Evolutionary conservation across 106 monocot genomes (phyloP).

Genomic region (Narthecium ossifragum): DNA sequence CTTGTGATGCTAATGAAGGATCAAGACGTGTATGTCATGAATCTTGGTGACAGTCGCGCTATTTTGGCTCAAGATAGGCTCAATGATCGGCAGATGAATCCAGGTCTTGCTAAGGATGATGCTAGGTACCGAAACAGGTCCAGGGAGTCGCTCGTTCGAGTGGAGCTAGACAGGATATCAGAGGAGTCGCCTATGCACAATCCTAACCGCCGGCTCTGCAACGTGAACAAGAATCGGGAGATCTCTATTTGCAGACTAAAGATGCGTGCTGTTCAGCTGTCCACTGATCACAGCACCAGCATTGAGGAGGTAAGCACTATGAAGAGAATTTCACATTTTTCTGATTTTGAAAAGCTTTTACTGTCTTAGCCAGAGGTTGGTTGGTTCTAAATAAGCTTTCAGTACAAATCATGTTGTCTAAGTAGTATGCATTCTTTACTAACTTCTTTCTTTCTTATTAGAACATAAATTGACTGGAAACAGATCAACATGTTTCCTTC

Average conservation of each 20-base stretch:
- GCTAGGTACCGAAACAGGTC: constrained; percentile 41
- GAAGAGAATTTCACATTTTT: no score
- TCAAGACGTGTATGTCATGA: constrained; percentile 97
- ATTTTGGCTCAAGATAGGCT: constrained; percentile 80
- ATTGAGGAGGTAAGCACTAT: constrained; percentile 77
- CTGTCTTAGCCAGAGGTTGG: no score
- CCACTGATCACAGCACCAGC: constrained; percentile 79
- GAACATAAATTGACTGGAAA: no score
- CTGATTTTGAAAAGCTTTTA: no score
- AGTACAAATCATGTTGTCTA: no score
- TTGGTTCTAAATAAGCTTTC: no score
- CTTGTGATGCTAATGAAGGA: constrained; percentile 99
- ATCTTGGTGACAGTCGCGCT: constrained; percentile 91
- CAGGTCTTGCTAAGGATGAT: constrained; percentile 35
- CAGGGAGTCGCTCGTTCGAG: constrained; percentile 67
- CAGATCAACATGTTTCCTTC: no score
- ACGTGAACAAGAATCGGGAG: constrained; percentile 56
- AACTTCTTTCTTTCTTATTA: no score
- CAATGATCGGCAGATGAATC: constrained; percentile 24
- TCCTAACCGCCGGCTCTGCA: constrained; percentile 37
- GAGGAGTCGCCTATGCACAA: constrained; percentile 94
- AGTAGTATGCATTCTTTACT: no score
- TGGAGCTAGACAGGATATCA: constrained; percentile 90
- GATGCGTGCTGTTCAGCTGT: constrained; percentile 74
- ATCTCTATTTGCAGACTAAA: constrained; percentile 68